Evolutionary conservation across 2,329 filamentous ascomycete species (phyloP), one percentile per base, ranked within the genome.

Genomic region (Colletotrichum sublineola): DNA sequence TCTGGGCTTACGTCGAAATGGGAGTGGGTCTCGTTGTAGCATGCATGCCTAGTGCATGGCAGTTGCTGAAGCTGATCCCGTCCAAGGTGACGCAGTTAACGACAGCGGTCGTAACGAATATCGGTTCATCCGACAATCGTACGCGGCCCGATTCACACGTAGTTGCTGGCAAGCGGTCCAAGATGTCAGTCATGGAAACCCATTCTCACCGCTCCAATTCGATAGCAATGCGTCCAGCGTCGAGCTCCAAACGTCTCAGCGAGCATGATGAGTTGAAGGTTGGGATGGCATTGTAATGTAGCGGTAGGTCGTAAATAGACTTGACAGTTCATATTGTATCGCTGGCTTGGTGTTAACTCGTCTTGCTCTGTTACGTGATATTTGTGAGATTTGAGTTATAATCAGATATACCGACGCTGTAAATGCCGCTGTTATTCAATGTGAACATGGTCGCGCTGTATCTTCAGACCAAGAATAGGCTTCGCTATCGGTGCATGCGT

Each of bases 1-100:
- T 79, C 36, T 83, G 79, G 81, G 82, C 81, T 0, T 78, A 76
- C 1, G 77, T 84, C 14, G 82, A 84, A 68, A 78, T 81, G 58
- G 80, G 81, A 48, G 78, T 83, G 15, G 81, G 80, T 36, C 77
- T 83, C 7, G 79, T 84, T 3, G 83, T 82, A 66, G 80, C 79
- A 2, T 84, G 82, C 58, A 76, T 84, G 77, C 82, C 82, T 0
- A 77, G 79, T 0, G 67, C 83, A 1, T 77, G 80, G 6, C 76
- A 81, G 1, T 70, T 83, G 0, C 75, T 84, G 1, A 67, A 63
- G 52, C 46, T 29, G 14, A 29, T 68, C 7, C 33, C 68, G 9
- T 57, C 63, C 33, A 67, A 68, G 50, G 57, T 71, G 15, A n/a
- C 44, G 12, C 48, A 62, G 24, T 31, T 71, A n/a, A 61, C 56